These are phyloP conservation scores for Neurospora sp. DNA, from an alignment of 2,329 filamentous ascomycete genomes.

Conservation along the genomic window DNA sequence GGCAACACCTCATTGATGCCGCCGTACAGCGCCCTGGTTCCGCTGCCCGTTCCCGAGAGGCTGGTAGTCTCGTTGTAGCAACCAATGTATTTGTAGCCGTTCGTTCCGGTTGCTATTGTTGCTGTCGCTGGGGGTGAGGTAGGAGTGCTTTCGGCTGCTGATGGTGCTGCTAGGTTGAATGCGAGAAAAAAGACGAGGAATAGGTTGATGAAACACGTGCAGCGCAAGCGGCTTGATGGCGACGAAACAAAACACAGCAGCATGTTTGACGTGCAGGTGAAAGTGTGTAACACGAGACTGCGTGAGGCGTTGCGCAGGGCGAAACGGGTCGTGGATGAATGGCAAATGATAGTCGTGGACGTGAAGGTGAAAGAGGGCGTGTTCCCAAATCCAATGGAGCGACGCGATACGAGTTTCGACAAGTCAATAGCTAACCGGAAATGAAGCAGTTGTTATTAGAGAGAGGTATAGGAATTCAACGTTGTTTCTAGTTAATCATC, in stretches of 20 bases:
- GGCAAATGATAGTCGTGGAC: background rate
- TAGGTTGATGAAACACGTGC: background rate
- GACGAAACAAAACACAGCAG: background rate
- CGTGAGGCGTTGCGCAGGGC: background rate
- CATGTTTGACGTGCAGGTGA: background rate
- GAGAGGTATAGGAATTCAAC: background rate
- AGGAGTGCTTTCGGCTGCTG: no score
- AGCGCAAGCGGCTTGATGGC: background rate
- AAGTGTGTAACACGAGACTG: background rate
- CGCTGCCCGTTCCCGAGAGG: conserved; percentile 27
- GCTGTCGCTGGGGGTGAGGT: background rate
- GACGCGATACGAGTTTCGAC: background rate
- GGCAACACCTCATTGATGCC: conserved; percentile 29
- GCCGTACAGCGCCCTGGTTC: conserved; percentile 33
- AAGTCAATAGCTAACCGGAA: background rate
- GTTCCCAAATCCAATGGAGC: background rate
- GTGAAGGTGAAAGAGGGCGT: background rate
- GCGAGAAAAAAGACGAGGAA: background rate
- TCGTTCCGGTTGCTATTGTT: background rate
- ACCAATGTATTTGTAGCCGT: conserved; percentile 39
- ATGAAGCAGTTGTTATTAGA: no score
- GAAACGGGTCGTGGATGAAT: background rate
- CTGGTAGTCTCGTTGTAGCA: conserved; percentile 50
- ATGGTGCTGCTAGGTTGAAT: background rate
- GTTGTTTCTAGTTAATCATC: background rate